A percentile compares a stretch with the other conserved stretches of the same genome.
Evolutionary conservation across 2,329 filamentous ascomycete species (phyloP).

Genomic region (Hymenoscyphus albidus): DNA sequence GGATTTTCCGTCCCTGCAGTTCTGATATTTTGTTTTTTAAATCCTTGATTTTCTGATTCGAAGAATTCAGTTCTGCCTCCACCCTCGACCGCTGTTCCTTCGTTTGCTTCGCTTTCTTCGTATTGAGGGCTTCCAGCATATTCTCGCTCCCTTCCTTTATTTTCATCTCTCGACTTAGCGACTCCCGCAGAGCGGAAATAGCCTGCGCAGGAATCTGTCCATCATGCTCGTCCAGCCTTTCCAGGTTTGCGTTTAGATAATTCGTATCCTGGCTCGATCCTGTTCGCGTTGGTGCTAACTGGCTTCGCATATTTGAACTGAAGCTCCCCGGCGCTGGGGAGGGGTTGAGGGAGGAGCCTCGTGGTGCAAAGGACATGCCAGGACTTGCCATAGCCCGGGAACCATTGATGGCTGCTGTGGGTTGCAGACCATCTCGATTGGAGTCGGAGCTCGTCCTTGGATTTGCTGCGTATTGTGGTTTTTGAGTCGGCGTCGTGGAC

Average conservation of each 20-base stretch:
- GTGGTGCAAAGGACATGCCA: conserved; percentile 59
- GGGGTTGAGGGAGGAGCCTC: conserved; percentile 66
- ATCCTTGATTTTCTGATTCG: conserved; percentile 68
- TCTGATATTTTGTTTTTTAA: conserved; percentile 58
- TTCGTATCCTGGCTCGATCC: conserved; percentile 57
- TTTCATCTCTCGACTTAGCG: conserved; percentile 92
- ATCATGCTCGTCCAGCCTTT: conserved; percentile 62
- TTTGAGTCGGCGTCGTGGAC: conserved; percentile 52
- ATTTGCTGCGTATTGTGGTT: conserved; percentile 41
- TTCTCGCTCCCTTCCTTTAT: conserved; percentile 98
- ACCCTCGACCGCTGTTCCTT: conserved; percentile 77
- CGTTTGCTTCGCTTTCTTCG: conserved; percentile 92
- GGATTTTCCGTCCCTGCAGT: conserved; percentile 48
- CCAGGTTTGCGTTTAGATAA: conserved; percentile 45
- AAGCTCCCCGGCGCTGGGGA: conserved; percentile 78
- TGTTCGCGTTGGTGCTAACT: conserved; percentile 58
- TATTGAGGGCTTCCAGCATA: conserved; percentile 88
- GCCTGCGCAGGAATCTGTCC: conserved; percentile 63
- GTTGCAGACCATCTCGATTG: conserved; percentile 56
- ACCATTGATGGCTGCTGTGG: conserved; percentile 41
- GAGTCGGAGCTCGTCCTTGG: conserved; percentile 45
- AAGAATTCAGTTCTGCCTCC: conserved; percentile 85
- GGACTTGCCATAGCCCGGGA: conserved; percentile 50
- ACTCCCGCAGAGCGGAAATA: conserved; percentile 72
- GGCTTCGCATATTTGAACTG: conserved; percentile 77